A percentile compares a stretch with the other conserved stretches of the same genome.
Evolutionary conservation across 2,329 filamentous ascomycete genomes (phyloP).

Genomic region (Aureobasidium sp.): DNA sequence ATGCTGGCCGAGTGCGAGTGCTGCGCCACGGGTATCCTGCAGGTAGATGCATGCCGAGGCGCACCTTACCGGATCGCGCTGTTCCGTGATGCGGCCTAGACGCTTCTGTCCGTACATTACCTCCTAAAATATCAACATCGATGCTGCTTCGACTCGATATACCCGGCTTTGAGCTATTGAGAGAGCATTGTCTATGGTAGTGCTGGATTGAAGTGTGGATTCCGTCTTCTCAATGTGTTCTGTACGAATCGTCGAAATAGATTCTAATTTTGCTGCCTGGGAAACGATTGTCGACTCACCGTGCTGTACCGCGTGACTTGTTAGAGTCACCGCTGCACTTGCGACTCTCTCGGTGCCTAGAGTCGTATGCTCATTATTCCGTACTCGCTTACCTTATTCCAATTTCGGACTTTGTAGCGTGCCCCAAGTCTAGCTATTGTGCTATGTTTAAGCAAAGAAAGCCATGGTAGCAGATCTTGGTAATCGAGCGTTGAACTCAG

Average conservation of each 20-base stretch:
- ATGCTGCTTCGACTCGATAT: not conserved
- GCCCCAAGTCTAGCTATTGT: not conserved
- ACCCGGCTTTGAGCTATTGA: not conserved
- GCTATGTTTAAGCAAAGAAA: not conserved
- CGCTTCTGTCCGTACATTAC: not conserved
- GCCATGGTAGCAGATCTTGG: conserved; percentile 6
- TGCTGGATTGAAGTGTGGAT: not conserved
- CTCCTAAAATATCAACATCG: not conserved
- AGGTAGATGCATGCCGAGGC: conserved; percentile 4
- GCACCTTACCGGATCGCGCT: conserved; percentile 1
- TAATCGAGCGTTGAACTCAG: not conserved
- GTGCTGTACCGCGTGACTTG: not conserved
- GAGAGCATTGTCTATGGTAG: not conserved
- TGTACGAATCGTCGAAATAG: not conserved
- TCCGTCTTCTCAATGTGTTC: not conserved
- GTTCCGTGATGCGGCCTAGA: conserved; percentile 1
- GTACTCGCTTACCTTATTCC: not conserved
- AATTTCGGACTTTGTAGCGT: not conserved
- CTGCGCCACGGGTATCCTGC: conserved; percentile 2
- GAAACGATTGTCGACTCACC: not conserved
- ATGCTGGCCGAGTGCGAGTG: not conserved
- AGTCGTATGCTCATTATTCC: not conserved
- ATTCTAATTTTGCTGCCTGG: not conserved
- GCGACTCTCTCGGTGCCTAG: not conserved
- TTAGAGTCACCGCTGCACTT: not conserved